These are phyloP conservation scores for Taiozyma sp. DNA, from an alignment of 1,139 yeast genomes.

Conservation along the genomic window DNA sequence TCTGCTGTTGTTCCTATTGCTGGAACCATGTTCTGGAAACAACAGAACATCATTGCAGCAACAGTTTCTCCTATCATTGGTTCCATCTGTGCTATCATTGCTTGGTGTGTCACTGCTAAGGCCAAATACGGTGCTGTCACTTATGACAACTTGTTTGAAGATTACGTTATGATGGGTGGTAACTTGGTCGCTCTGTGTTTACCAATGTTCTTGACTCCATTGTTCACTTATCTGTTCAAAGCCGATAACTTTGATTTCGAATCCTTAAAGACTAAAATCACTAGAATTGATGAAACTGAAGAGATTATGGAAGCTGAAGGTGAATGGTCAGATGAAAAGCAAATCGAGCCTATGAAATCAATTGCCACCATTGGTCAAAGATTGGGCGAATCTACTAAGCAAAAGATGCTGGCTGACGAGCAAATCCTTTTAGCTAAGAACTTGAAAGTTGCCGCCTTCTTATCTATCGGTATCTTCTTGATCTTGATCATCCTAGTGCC, in stretches of 20 bases:
- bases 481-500: conserved; percentile 72
- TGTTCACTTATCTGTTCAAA: conserved; percentile 56
- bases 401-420: conserved; percentile 38
- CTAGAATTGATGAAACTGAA: conserved; percentile 62
- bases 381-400: conserved; percentile 33
- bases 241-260: conserved; percentile 79
- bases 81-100: conserved; percentile 53
- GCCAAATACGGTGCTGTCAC: conserved; percentile 45
- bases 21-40: conserved; percentile 61
- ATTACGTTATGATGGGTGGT: conserved; percentile 82
- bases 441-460: conserved; percentile 47
- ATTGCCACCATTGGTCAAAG: conserved; percentile 37
- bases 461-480: conserved; percentile 53
- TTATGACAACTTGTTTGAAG: conserved; percentile 64
- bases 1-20: conserved; percentile 81
- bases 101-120: conserved; percentile 63
- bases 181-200: conserved; percentile 75
- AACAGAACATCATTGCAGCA: conserved; percentile 60
- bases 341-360: conserved; percentile 31
- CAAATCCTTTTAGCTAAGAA: conserved; percentile 39
- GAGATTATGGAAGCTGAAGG: conserved; percentile 41
- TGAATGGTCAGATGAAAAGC: conserved; percentile 31
- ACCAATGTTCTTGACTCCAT: conserved; percentile 64
- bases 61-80: conserved; percentile 57
- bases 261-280: conserved; percentile 42